phyloP scores from a whole-genome alignment of 1,284 basidiomycete species.

The Cystobasidium slooffiae region DNA sequence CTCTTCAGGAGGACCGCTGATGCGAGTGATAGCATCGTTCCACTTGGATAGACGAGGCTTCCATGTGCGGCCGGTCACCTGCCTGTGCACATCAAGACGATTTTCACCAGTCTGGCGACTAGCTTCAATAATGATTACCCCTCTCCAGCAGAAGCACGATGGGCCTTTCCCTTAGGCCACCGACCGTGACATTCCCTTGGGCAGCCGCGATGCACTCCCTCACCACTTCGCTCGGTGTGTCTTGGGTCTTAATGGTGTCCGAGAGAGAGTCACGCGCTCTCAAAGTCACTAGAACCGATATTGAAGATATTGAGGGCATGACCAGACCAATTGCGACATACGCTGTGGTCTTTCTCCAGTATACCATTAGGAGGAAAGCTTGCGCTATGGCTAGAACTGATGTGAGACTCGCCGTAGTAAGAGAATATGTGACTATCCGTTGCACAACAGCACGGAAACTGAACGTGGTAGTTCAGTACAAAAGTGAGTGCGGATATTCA shows the following conservation, averaged over 20 bases:
- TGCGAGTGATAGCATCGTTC: no score
- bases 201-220: neutral
- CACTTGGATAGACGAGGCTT: no score
- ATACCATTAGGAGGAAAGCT: constrained; percentile 3
- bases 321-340: constrained; percentile 13
- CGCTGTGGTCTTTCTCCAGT: constrained; percentile 5
- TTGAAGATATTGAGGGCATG: constrained; percentile 3
- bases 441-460: neutral
- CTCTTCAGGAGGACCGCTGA: no score
- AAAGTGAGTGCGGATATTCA: no score
- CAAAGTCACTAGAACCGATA: constrained; percentile 12
- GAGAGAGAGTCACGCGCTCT: neutral
- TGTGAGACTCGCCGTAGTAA: constrained; percentile 13
- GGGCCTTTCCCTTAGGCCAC: no score
- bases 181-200: no score
- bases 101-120: no score
- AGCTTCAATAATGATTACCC: no score
- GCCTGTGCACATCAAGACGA: no score
- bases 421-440: neutral
- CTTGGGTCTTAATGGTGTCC: neutral
- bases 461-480: no score
- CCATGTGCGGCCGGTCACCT: no score
- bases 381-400: neutral
- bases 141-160: no score
- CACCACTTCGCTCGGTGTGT: neutral